These are phyloP conservation scores for Purpureocillium lavendulum DNA, from an alignment of 2,329 filamentous ascomycete genomes.

Conservation along the genomic window DNA sequence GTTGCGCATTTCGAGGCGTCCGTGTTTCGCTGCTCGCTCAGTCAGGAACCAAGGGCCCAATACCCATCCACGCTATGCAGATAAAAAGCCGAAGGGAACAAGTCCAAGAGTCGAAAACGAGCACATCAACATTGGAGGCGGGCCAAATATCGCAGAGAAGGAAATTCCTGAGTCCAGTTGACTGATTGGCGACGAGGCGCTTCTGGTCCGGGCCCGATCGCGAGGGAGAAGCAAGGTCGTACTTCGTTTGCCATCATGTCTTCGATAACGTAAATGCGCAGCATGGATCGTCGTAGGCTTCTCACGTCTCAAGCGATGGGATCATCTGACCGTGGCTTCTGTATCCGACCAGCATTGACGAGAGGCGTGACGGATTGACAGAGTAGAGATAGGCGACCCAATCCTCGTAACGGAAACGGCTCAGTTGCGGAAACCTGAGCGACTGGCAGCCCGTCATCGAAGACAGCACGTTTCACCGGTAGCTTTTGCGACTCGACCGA, in stretches of 20 bases:
- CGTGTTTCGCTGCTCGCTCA: not conserved
- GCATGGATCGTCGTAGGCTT: too few species aligned
- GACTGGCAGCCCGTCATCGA: slow-evolving; percentile 36
- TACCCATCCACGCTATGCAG: not conserved
- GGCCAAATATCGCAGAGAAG: too few species aligned
- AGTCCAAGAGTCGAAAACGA: too few species aligned
- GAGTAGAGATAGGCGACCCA: slow-evolving; percentile 44
- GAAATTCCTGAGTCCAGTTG: too few species aligned
- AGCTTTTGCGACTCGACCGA: slow-evolving; percentile 34
- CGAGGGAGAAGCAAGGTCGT: slow-evolving; percentile 7
- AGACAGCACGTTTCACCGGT: slow-evolving; percentile 47
- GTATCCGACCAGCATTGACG: slow-evolving; percentile 38
- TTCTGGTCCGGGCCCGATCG: too few species aligned
- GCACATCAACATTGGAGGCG: too few species aligned
- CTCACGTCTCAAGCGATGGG: too few species aligned
- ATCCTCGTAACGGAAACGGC: slow-evolving; percentile 31
- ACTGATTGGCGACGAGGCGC: not conserved
- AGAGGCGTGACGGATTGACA: slow-evolving; percentile 37
- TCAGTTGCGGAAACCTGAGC: slow-evolving; percentile 31
- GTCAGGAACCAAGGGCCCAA: not conserved
- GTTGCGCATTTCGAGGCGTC: too few species aligned
- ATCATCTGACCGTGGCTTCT: slow-evolving; percentile 16
- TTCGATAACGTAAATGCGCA: slow-evolving; percentile 20
- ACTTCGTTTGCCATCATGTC: slow-evolving; percentile 17
- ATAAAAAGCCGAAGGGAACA: slow-evolving; percentile 1